These are phyloP conservation scores for Phytopythium aichiense DNA, from an alignment of 352 stramenopile genomes.

Conservation along the genomic window DNA sequence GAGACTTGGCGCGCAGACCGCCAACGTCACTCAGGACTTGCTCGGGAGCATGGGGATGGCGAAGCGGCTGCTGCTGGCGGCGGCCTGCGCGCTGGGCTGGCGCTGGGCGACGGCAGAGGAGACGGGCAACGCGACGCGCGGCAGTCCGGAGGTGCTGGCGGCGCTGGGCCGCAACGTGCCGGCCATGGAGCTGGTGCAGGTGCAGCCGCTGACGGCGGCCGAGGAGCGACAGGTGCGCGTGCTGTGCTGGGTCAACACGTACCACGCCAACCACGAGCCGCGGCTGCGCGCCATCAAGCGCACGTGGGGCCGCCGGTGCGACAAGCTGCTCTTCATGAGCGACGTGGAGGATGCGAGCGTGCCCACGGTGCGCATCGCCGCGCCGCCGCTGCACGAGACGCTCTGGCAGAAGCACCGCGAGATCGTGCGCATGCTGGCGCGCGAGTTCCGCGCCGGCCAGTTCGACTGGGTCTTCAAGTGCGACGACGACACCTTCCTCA, in stretches of 20 bases:
- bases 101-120: neutral
- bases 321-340: conserved; percentile 89
- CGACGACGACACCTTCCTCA: conserved; percentile 84
- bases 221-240: conserved; percentile 47
- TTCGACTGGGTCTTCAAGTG: conserved; percentile 89
- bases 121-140: neutral
- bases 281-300: conserved; percentile 61
- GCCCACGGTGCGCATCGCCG: conserved; percentile 59
- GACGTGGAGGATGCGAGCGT: conserved; percentile 59
- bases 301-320: conserved; percentile 77
- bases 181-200: conserved; percentile 68
- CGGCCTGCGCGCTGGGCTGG: neutral
- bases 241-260: conserved; percentile 86
- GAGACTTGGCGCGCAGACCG: neutral
- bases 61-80: neutral
- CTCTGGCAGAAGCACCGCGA: conserved; percentile 85
- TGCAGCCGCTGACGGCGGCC: conserved; percentile 36
- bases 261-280: conserved; percentile 65
- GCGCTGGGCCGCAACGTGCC: conserved; percentile 56
- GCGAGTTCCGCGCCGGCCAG: conserved; percentile 52
- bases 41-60: neutral
- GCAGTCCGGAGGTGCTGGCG: conserved; percentile 11
- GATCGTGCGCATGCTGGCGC: conserved; percentile 65
- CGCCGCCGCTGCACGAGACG: conserved; percentile 65
- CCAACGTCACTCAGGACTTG: neutral